A percentile compares a stretch with the other conserved stretches of the same genome.
These are phyloP conservation scores for Chrysoporthe cubensis DNA, from an alignment of 2,329 filamentous ascomycete species.

Conservation along the genomic window DNA sequence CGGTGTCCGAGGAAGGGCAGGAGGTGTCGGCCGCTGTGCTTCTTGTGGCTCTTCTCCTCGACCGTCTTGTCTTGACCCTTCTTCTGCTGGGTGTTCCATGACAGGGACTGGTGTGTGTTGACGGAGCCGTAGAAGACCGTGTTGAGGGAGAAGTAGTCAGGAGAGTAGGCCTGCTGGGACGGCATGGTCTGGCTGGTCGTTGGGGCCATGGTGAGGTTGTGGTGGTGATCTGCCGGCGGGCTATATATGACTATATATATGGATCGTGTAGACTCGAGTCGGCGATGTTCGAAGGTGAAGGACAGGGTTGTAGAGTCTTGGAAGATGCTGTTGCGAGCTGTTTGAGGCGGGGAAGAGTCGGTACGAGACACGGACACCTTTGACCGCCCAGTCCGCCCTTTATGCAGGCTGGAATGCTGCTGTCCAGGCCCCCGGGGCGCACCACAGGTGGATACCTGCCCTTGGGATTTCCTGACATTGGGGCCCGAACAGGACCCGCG, in stretches of 20 bases:
- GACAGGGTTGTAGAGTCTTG: conserved; percentile 4
- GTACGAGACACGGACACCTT: not conserved
- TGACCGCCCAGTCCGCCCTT: conserved; percentile 2
- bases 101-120: conserved; percentile 13
- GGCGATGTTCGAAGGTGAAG: not conserved
- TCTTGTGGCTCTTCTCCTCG: conserved; percentile 12
- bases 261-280: not conserved
- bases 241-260: not conserved
- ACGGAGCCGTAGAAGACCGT: conserved; percentile 13
- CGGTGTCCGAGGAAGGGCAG: conserved; percentile 4
- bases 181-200: conserved; percentile 2
- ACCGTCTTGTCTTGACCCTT: not conserved
- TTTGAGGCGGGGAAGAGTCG: not conserved
- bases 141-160: conserved; percentile 15
- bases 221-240: not conserved
- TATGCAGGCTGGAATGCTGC: not conserved
- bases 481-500: conserved; percentile 3
- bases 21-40: not conserved
- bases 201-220: conserved; percentile 5
- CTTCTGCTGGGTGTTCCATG: conserved; percentile 8
- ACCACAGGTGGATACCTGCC: not conserved
- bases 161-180: conserved; percentile 12
- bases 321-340: conserved; percentile 1
- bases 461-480: not conserved
- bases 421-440: not conserved